Evolutionary conservation across 2,329 filamentous ascomycete species (phyloP).

Genomic region (Cordyceps militaris): DNA sequence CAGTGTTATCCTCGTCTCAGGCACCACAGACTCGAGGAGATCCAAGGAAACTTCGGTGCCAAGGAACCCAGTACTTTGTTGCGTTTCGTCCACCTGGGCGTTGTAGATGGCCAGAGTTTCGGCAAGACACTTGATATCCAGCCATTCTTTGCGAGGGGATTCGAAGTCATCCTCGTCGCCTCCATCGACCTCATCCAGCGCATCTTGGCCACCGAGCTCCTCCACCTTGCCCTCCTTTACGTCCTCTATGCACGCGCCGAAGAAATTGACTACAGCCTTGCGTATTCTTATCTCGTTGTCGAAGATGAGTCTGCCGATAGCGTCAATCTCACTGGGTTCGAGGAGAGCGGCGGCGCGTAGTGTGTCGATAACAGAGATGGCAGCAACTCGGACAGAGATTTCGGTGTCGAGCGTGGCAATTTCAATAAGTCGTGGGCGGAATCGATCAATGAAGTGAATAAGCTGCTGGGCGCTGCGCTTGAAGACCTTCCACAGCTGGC

Average conservation of each 20-base stretch:
- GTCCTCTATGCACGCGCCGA: slow-evolving; percentile 79
- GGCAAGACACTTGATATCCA: slow-evolving; percentile 83
- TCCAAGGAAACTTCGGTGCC: slow-evolving; percentile 44
- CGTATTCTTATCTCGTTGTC: slow-evolving; percentile 79
- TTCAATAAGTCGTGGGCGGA: slow-evolving; percentile 79
- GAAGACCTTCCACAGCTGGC: slow-evolving; percentile 74
- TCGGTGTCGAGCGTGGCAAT: slow-evolving; percentile 87
- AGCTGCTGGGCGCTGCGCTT: slow-evolving; percentile 75
- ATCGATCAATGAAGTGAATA: slow-evolving; percentile 88
- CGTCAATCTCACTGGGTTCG: slow-evolving; percentile 85
- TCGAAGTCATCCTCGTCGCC: slow-evolving; percentile 70
- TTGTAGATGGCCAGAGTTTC: slow-evolving; percentile 81
- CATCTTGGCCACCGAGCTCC: slow-evolving; percentile 73
- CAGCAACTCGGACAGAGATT: slow-evolving; percentile 67
- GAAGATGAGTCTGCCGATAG: slow-evolving; percentile 80
- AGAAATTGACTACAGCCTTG: slow-evolving; percentile 85
- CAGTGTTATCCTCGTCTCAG: slow-evolving; percentile 77
- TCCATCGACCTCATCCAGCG: slow-evolving; percentile 66
- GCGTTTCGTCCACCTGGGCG: slow-evolving; percentile 54
- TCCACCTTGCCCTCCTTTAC: slow-evolving; percentile 73
- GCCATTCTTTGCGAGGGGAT: slow-evolving; percentile 73
- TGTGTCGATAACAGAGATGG: slow-evolving; percentile 74
- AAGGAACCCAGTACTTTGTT: slow-evolving; percentile 37
- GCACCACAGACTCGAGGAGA: slow-evolving; percentile 54
- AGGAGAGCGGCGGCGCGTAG: slow-evolving; percentile 79